Base-by-base conservation (phyloP, 2,329 filamentous ascomycete genomes). In the Sclerotinia sclerotiorum region DNA sequence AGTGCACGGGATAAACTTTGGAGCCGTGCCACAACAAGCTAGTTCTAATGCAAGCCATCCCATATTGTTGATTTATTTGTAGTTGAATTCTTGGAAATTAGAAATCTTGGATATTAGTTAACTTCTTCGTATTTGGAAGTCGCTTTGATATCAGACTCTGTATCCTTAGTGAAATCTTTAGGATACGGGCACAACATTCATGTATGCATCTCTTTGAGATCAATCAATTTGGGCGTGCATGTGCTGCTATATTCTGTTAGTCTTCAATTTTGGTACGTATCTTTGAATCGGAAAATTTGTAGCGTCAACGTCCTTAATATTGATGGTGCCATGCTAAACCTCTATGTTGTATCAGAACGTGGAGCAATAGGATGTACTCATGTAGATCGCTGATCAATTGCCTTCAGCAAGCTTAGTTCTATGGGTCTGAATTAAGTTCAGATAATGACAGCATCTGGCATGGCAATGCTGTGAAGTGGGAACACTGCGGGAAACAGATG, bases 271-370 rank as follows among this genome's bases (percentile, higher is more conserved):
- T 61, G 39, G 42, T 29, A 61, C 17, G 32, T 32, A 61, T 48
- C 27, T 32, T 48, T 48, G 19, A n/a, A 61, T 61, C 24, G 27
- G 57, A 61, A 11, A 32, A 24, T 48, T 32, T 32, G 11, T 17
- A 61, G 42, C 17, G 27, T 61, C 19, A 61, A 48, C 46, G 27
- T n/a, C 24, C 42, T 61, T 32, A 42, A 58, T 58, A 44, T 44
- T 48, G 27, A 10, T 48, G 10, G 27, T 54, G 15, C 6, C 27
- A 29, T 27, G 17, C 51, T 54, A 54, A 54, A 21, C 3, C 19
- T 54, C 5, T 54, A 54, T 13, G 17, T 24, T 54, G 27, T 54
- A 32, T 29, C 27, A 54, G 51, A 32, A 29, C 24, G 13, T 54
- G 24, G 17, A 54, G 51, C 6, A 54, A 29, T 21, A 27, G 19